Evolutionary conservation across 2,329 filamentous ascomycete species (phyloP), one percentile per base, ranked within the genome.

Genomic region (Aspergillus ochraceoroseus): DNA sequence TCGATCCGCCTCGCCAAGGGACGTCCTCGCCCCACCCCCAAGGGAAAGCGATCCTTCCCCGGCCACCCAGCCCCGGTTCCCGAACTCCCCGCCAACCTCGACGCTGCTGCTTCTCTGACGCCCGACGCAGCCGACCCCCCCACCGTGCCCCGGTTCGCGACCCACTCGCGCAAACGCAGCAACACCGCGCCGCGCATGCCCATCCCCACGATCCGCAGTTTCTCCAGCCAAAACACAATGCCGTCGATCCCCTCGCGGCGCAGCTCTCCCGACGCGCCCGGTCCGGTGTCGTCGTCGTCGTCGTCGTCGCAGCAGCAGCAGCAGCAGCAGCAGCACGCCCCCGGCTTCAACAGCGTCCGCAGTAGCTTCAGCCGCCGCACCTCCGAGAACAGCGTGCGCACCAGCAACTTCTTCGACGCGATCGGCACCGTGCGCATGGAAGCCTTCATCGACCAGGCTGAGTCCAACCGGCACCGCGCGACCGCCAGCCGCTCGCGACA

Each of bases 371-470:
- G 66, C 44, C 64, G 58, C 67, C 78, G 63, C 53, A 77, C 68
- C 1, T 74, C 71, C 0, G 72, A 73, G 41, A 66, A 70, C 7
- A 74, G 71, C 49, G 70, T 69, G 32, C 52, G 62, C 48, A 69
- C 58, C 36, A 64, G 64, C 41, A 76, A 77, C 62, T 89, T 92
- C 68, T 92, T 92, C 57, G 88, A 94, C 54, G 85, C 85, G 1
- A 83, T 94, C 43, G 88, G 89, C 1, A 96, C 89, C 2, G 80
- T 96, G 32, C 80, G 92, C 18, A 96, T 98, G 90, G 90, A 96
- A 64, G 92, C 92, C 0, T 98, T 96, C 62, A 94, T 98, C 52
- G 77, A 80, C 49, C 68, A 70, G 22, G 61, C 63, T 7, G 59
- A 65, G 17, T 51, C 58, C 7, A 54, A 55, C 36, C 59, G 60